Evolutionary conservation across 768 basidiomycete species (phyloP).

Genomic region (Suillus fuscotomentosus): DNA sequence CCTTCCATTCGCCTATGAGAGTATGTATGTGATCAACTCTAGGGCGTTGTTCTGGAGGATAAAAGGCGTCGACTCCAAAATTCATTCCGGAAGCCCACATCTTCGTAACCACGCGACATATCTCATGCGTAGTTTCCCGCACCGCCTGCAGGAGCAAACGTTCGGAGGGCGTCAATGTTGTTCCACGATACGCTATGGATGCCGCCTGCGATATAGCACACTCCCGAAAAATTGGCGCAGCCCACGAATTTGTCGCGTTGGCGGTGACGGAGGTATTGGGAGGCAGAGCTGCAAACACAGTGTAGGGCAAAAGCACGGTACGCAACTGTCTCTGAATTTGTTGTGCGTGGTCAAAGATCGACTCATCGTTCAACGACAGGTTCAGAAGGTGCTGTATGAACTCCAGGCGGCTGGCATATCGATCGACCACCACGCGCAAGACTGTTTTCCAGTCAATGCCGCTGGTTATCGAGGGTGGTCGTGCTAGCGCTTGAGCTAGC

Average conservation of each 20-base stretch:
- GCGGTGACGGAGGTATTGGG: background rate
- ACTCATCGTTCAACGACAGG: slow-evolving; percentile 9
- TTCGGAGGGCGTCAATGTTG: slow-evolving; percentile 10
- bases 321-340: slow-evolving; percentile 18
- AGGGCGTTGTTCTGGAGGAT: background rate
- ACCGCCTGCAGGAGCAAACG: slow-evolving; percentile 12
- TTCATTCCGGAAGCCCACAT: slow-evolving; percentile 19
- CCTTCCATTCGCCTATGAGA: slow-evolving; percentile 10
- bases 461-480: slow-evolving; percentile 17
- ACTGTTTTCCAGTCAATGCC: slow-evolving; percentile 44
- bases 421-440: slow-evolving; percentile 37
- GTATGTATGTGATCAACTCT: background rate
- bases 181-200: background rate
- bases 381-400: slow-evolving; percentile 37
- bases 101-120: slow-evolving; percentile 15
- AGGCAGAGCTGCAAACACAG: slow-evolving; percentile 1
- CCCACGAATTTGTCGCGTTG: slow-evolving; percentile 10
- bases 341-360: slow-evolving; percentile 5
- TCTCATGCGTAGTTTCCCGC: slow-evolving; percentile 15
- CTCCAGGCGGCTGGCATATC: slow-evolving; percentile 42
- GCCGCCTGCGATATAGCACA: slow-evolving; percentile 11
- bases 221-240: slow-evolving; percentile 8
- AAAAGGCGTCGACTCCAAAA: slow-evolving; percentile 4
- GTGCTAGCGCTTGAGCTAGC: slow-evolving; percentile 7
- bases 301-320: slow-evolving; percentile 14